phyloP scores from a whole-genome alignment of 1,284 basidiomycete genomes.

The Sporisorium scitamineum region DNA sequence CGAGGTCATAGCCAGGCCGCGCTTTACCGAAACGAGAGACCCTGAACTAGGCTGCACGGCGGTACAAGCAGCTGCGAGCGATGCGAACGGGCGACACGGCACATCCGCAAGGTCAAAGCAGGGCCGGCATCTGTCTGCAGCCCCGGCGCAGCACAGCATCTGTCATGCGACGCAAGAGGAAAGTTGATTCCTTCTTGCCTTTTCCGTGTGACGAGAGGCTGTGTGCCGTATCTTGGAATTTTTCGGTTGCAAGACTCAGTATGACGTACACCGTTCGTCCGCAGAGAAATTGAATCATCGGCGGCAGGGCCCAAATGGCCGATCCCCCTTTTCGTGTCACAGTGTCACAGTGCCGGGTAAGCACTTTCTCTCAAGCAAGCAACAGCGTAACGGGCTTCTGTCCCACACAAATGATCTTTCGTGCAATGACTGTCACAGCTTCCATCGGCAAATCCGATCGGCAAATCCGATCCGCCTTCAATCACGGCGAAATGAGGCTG shows the following conservation, averaged over 20 bases:
- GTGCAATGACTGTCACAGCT: neutral
- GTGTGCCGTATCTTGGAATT: neutral
- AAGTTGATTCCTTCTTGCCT: neutral
- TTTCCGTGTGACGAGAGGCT: neutral
- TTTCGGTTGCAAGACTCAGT: neutral
- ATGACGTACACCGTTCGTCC: neutral
- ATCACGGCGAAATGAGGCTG: neutral
- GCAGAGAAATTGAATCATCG: too few relatives aligned
- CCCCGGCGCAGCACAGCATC: neutral
- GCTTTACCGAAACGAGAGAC: slow-evolving; percentile 1
- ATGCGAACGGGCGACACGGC: neutral
- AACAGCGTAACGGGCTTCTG: too few relatives aligned
- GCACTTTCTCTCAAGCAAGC: neutral
- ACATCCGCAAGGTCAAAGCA: neutral
- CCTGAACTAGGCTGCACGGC: neutral
- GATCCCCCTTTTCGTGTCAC: neutral
- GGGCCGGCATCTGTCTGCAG: neutral
- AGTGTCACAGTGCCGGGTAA: neutral
- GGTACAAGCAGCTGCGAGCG: too few relatives aligned
- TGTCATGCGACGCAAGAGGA: neutral
- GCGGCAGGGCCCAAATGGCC: neutral
- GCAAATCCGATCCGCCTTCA: neutral
- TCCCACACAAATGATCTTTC: too few relatives aligned
- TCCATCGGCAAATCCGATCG: neutral
- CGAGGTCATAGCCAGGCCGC: neutral